These are phyloP conservation scores for Ambrosiella beaveri DNA, from an alignment of 2,329 filamentous ascomycete species.

Conservation along the genomic window DNA sequence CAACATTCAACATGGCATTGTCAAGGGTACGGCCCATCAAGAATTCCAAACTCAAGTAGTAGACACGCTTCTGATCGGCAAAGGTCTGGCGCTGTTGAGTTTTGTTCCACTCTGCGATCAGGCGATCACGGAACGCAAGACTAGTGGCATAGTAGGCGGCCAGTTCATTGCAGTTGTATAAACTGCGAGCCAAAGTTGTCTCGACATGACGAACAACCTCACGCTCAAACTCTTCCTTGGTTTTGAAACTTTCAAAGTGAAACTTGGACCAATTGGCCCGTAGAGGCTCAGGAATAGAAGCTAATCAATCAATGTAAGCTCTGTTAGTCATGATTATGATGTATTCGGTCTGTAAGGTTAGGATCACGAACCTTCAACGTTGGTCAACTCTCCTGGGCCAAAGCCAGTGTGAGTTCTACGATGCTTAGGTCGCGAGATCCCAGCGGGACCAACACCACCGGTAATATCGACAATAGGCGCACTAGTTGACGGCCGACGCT, in stretches of 20 bases:
- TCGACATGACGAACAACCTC: constrained; percentile 90
- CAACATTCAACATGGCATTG: constrained; percentile 96
- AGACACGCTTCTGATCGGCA: constrained; percentile 78
- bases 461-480: constrained; percentile 75
- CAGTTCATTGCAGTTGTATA: constrained; percentile 95
- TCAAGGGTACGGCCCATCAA: constrained; percentile 92
- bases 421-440: constrained; percentile 80
- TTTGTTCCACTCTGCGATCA: constrained; percentile 94
- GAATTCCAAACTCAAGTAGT: constrained; percentile 95
- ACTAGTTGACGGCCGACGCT: constrained; percentile 66
- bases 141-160: constrained; percentile 85
- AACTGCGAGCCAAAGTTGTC: constrained; percentile 82
- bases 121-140: constrained; percentile 77
- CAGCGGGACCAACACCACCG: constrained; percentile 70
- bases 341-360: not conserved
- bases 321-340: not conserved
- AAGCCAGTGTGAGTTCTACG: constrained; percentile 94
- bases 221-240: constrained; percentile 67
- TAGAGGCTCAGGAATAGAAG: constrained; percentile 73
- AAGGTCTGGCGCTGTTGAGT: constrained; percentile 94
- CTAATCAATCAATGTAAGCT: constrained; percentile 21
- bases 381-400: constrained; percentile 79
- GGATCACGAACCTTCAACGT: constrained; percentile 53
- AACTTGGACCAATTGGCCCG: constrained; percentile 59
- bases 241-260: constrained; percentile 50